Evolutionary conservation across 1,284 basidiomycete species (phyloP).

Genomic region (Porodaedalea pini): DNA sequence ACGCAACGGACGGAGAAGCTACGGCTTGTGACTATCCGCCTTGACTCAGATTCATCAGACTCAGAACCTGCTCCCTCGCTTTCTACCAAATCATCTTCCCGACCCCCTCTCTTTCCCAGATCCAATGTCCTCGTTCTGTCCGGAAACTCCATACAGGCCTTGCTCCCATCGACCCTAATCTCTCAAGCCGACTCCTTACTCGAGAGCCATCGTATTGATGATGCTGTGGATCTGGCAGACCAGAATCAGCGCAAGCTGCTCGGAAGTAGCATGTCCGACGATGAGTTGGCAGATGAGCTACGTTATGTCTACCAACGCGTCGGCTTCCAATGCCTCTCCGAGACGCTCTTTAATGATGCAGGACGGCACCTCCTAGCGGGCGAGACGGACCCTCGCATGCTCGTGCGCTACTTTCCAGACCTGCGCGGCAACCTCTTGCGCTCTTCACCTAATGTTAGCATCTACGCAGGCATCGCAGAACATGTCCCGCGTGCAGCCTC

Average conservation of each 20-base stretch:
- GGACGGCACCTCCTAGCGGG: slow-evolving; percentile 70
- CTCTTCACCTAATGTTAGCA: slow-evolving; percentile 43
- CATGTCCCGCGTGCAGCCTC: slow-evolving; percentile 59
- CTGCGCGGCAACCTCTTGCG: slow-evolving; percentile 57
- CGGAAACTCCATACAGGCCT: slow-evolving; percentile 57
- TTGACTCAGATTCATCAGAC: neutral
- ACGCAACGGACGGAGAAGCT: slow-evolving; percentile 17
- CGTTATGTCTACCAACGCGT: slow-evolving; percentile 75
- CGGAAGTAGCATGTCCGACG: slow-evolving; percentile 32
- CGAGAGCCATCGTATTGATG: slow-evolving; percentile 58
- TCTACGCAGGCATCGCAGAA: slow-evolving; percentile 67
- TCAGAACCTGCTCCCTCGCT: neutral
- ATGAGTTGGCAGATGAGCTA: slow-evolving; percentile 48
- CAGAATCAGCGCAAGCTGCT: slow-evolving; percentile 56
- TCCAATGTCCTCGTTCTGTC: slow-evolving; percentile 65
- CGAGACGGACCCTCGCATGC: slow-evolving; percentile 69
- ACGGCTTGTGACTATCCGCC: slow-evolving; percentile 8
- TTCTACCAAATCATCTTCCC: neutral
- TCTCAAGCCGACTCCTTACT: slow-evolving; percentile 72
- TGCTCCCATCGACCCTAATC: slow-evolving; percentile 69
- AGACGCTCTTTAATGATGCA: slow-evolving; percentile 75
- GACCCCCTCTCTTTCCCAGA: slow-evolving; percentile 45
- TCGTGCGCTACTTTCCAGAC: slow-evolving; percentile 74
- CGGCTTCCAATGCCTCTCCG: slow-evolving; percentile 66
- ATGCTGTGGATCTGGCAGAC: slow-evolving; percentile 61